A percentile compares a stretch with the other conserved stretches of the same genome.
These are phyloP conservation scores for Trichophyton schoenleinii DNA, from an alignment of 2,329 filamentous ascomycete genomes.

Conservation along the genomic window DNA sequence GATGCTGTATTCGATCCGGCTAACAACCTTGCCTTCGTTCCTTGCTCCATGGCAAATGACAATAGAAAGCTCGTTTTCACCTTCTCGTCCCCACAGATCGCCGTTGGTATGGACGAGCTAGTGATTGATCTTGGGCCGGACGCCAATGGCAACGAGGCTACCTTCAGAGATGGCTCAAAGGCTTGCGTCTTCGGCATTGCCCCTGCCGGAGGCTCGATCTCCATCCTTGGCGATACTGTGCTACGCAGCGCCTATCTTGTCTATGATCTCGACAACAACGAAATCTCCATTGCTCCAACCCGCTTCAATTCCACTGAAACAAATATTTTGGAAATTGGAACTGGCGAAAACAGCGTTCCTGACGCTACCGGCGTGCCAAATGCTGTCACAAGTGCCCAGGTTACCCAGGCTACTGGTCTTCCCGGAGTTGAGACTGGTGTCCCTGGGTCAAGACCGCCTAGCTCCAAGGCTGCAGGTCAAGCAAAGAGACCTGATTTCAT, in stretches of 20 bases:
- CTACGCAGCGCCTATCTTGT: conserved; percentile 63
- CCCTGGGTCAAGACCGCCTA: not conserved
- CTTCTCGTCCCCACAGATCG: conserved; percentile 42
- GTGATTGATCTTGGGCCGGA: conserved; percentile 46
- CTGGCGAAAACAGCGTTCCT: conserved; percentile 37
- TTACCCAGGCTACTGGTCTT: conserved; percentile 9
- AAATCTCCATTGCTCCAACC: conserved; percentile 58
- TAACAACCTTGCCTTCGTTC: conserved; percentile 40
- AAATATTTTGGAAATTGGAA: conserved; percentile 42
- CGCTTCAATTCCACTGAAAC: conserved; percentile 44
- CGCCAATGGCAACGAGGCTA: conserved; percentile 36
- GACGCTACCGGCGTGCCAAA: conserved; percentile 30
- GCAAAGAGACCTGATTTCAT: conserved; percentile 9
- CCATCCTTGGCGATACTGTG: conserved; percentile 62
- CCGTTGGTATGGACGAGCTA: conserved; percentile 45
- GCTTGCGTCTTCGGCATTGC: conserved; percentile 58
- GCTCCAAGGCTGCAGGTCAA: conserved; percentile 4
- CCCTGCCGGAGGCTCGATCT: conserved; percentile 43
- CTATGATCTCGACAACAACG: conserved; percentile 59
- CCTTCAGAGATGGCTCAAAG: conserved; percentile 41
- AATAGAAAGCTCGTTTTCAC: conserved; percentile 41
- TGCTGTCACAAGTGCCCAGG: conserved; percentile 14
- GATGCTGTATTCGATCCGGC: conserved; percentile 45
- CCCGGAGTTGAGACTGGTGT: not conserved
- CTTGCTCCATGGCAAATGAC: conserved; percentile 38